Evolutionary conservation across 306 rosid species (phyloP).

Genomic region (Astragalus glycyphyllos): DNA sequence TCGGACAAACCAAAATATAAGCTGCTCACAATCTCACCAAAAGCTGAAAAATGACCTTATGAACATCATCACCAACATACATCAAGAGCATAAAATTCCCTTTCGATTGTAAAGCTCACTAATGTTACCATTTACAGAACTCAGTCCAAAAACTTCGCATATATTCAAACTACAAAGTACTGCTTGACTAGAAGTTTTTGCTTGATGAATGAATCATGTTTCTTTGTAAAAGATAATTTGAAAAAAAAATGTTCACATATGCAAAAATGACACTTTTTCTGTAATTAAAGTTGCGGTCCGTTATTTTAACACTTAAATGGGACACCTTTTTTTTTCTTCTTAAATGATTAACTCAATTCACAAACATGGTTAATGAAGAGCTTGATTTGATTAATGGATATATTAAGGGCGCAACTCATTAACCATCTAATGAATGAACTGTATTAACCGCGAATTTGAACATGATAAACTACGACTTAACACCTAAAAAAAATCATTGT

Average conservation of each 20-base stretch:
- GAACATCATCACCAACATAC: conserved; percentile 10
- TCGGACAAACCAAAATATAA: conserved; percentile 21
- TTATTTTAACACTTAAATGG: no score
- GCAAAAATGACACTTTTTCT: conserved; percentile 22
- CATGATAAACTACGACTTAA: no score
- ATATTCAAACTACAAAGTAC: background rate
- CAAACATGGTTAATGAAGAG: no score
- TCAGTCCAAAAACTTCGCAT: background rate
- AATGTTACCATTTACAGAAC: conserved; percentile 20
- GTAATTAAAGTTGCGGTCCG: background rate
- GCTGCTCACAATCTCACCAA: conserved; percentile 25
- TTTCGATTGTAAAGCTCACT: background rate
- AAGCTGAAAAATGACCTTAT: conserved; percentile 25
- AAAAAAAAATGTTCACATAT: conserved; percentile 8
- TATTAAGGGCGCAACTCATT: no score
- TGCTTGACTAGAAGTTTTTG: conserved; percentile 4
- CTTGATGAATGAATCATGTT: background rate
- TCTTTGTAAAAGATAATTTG: background rate
- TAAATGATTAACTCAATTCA: no score
- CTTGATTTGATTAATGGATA: no score
- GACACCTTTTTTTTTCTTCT: no score
- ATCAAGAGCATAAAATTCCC: conserved; percentile 12
- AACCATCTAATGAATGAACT: no score
- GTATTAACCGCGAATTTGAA: no score
- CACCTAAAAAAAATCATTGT: no score